phyloP scores from a whole-genome alignment of 768 basidiomycete genomes.

The Calocybe indica region DNA sequence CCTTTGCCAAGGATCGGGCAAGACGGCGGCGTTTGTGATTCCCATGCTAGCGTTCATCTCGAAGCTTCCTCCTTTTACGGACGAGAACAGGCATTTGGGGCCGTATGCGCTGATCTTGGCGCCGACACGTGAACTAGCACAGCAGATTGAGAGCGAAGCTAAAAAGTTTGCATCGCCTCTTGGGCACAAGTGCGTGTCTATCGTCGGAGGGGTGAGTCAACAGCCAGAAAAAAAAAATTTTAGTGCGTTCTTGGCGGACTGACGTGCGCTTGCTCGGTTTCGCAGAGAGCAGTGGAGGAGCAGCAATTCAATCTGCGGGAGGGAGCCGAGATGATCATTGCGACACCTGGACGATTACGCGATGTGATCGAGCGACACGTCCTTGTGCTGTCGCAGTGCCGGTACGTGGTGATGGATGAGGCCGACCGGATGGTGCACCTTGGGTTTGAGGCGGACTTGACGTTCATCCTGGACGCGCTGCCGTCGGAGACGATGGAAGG shows the following conservation, averaged over 20 bases:
- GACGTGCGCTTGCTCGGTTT: constrained; percentile 5
- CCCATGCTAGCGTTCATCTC: constrained; percentile 96
- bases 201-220: constrained; percentile 86
- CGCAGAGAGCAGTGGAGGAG: constrained; percentile 89
- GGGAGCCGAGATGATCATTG: constrained; percentile 97
- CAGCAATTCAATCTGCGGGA: constrained; percentile 98
- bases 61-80: constrained; percentile 75
- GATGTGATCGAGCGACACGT: constrained; percentile 96
- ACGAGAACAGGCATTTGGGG: constrained; percentile 91
- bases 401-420: constrained; percentile 99
- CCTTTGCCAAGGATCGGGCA: constrained; percentile 76
- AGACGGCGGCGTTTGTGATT: constrained; percentile 97
- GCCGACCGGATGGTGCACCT: constrained; percentile 99
- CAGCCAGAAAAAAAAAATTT: constrained; percentile 1
- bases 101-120: constrained; percentile 92
- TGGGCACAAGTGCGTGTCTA: constrained; percentile 92
- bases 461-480: constrained; percentile 90
- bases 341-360: constrained; percentile 96
- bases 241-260: constrained; percentile 9
- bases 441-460: constrained; percentile 92
- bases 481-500: constrained; percentile 86
- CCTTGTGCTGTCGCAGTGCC: constrained; percentile 92
- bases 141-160: constrained; percentile 93
- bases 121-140: constrained; percentile 97
- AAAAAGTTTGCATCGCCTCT: constrained; percentile 88